Evolutionary conservation across 441 rosid species (phyloP).

Genomic region (Corymbia calophylla): DNA sequence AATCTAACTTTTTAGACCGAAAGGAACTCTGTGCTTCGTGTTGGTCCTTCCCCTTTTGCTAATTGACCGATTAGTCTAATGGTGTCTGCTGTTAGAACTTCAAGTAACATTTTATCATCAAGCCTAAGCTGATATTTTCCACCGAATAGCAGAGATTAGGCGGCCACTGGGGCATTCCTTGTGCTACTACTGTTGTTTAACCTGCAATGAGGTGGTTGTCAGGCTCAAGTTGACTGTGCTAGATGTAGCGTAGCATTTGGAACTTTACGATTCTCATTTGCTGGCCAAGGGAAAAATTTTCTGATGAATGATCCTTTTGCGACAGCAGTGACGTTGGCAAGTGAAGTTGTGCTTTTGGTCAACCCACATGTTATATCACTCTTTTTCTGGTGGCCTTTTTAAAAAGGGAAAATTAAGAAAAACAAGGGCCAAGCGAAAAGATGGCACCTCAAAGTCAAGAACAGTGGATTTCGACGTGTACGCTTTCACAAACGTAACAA

Average conservation of each 20-base stretch:
- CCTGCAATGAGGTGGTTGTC: accelerated
- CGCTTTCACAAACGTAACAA: not conserved
- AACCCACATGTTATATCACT: not conserved
- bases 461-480: not conserved
- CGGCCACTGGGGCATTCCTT: not conserved
- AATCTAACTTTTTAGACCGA: not conserved
- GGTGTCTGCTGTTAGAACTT: not conserved
- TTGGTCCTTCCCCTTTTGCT: not conserved
- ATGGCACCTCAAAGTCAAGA: not conserved
- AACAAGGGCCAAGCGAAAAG: not conserved
- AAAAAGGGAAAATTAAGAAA: not conserved
- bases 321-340: not conserved
- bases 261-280: not conserved
- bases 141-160: not conserved
- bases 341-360: not conserved
- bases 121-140: accelerated
- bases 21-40: not conserved
- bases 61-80: not conserved
- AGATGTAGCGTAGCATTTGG: not conserved
- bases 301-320: accelerated
- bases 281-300: not conserved
- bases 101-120: accelerated
- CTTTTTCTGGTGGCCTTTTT: too few species aligned
- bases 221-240: not conserved
- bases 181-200: not conserved